These are phyloP conservation scores for Ceratocystis papillata DNA, from an alignment of 2,329 filamentous ascomycete species.

Conservation along the genomic window DNA sequence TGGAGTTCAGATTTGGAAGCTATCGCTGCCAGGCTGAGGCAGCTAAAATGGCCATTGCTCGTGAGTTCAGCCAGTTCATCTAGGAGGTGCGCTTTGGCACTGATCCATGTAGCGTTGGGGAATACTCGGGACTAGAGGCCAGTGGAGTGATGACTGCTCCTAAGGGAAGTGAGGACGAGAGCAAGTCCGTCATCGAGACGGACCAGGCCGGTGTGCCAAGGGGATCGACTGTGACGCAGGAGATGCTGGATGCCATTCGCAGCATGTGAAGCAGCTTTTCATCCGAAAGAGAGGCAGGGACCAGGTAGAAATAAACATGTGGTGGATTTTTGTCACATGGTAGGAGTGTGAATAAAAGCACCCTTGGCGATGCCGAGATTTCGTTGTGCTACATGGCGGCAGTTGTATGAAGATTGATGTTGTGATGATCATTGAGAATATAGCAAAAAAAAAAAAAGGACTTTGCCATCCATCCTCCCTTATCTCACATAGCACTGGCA, in stretches of 20 bases:
- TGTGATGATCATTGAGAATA: background rate
- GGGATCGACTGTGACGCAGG: background rate
- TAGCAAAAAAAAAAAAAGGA: background rate
- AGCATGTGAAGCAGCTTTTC: background rate
- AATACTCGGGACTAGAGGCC: background rate
- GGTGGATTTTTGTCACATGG: no score
- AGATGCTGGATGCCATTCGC: background rate
- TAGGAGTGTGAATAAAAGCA: background rate
- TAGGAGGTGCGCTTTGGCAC: constrained; percentile 23
- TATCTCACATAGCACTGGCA: no score
- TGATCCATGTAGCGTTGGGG: constrained; percentile 21
- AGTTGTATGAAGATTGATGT: no score
- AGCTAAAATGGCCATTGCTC: constrained; percentile 33
- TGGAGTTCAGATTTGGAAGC: constrained; percentile 46
- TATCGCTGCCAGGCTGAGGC: constrained; percentile 46
- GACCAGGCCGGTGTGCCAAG: background rate
- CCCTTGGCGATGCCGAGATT: background rate
- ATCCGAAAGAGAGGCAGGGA: background rate
- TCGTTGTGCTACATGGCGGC: background rate
- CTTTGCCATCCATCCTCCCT: no score
- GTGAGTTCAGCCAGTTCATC: constrained; percentile 17
- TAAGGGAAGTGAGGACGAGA: background rate
- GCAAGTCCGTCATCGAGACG: background rate
- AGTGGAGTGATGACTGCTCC: background rate
- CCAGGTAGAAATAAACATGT: no score